phyloP scores from a whole-genome alignment of 495 filamentous ascomycete species.

The Penicillium salamii region DNA sequence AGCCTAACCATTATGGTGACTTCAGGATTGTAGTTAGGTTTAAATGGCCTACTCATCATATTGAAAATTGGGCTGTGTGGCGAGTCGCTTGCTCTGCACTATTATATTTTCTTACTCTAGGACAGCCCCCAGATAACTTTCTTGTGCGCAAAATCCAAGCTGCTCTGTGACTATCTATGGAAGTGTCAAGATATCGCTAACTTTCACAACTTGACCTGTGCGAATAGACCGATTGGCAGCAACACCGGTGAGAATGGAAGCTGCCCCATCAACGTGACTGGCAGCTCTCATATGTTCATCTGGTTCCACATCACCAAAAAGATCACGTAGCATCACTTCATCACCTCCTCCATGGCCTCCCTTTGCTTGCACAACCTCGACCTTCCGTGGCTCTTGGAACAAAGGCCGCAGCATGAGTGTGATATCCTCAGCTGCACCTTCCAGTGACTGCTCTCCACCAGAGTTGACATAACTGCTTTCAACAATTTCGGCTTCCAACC shows the following conservation, averaged over 20 bases:
- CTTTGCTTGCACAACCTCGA: conserved; percentile 19
- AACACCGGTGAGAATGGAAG: conserved; percentile 56
- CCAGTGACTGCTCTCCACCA: conserved; percentile 29
- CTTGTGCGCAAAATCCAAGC: neutral
- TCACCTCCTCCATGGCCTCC: conserved; percentile 36
- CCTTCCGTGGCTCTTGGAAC: conserved; percentile 29
- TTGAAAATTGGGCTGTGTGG: too few relatives aligned
- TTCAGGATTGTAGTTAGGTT: too few relatives aligned
- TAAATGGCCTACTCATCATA: too few relatives aligned
- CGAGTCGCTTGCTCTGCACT: too few relatives aligned
- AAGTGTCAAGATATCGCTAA: neutral
- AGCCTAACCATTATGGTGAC: too few relatives aligned
- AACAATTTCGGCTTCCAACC: conserved; percentile 33
- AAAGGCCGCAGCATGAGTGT: conserved; percentile 41
- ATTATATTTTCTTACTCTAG: too few relatives aligned
- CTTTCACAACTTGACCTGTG: conserved; percentile 37
- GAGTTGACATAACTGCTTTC: conserved; percentile 35
- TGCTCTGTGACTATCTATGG: neutral
- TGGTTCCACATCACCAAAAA: conserved; percentile 21
- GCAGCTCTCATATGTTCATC: conserved; percentile 27
- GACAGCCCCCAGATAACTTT: too few relatives aligned
- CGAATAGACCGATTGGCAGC: conserved; percentile 55
- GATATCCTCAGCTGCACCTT: conserved; percentile 38
- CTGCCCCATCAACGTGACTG: conserved; percentile 51
- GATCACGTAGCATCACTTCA: conserved; percentile 26